Base-by-base conservation (phyloP, 441 rosid genomes). In the Eruca vesicaria region DNA sequence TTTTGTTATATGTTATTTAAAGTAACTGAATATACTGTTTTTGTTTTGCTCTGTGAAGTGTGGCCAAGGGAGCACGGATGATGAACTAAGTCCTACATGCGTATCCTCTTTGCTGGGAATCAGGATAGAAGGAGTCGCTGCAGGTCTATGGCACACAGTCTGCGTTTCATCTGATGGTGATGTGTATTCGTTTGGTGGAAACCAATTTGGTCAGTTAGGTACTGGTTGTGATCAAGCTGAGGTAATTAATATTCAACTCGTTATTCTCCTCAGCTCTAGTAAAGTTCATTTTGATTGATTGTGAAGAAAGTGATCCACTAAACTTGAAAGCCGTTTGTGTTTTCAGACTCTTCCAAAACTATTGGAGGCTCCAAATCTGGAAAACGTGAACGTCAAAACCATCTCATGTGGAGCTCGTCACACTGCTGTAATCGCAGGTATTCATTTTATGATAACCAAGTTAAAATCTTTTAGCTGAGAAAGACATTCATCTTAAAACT, bases 401-500 rank as follows among this genome's bases (percentile, higher is more conserved):
- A 81, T 96, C 50, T 92, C 98, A 9, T 93, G 98, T 18, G 99
- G 99, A 41, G 99, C 99, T 71, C 98, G 99, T 57, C 98, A 96
- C 84, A 88, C 85, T 12, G 97, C 98, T 19, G 69, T 87, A 33
- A 76, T 89, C 9, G 63, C 97, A 76, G 97, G 98, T 94, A 81
- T 53, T 66, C 23, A 48, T 15, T 31, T 7, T 23, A 8, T n/a
- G n/a, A n/a, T 29, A 36, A 36, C 41, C 55, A 66, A 36, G 14
- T 36, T 15, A 1, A 18, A 48, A 18, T 10, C 8, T 12, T 62
- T 12, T 31, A 35, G 64, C 18, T 36, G 9, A 2, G 57, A 62
- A 71, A 32, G 61, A 71, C 18, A 31, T 61, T 50, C 28, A 33
- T 41, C 71, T 32, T 20, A 55, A 21, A 29, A 61, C 15, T 43